phyloP scores from a whole-genome alignment of 2,329 filamentous ascomycete genomes.

The Fusarium caatingaense region DNA sequence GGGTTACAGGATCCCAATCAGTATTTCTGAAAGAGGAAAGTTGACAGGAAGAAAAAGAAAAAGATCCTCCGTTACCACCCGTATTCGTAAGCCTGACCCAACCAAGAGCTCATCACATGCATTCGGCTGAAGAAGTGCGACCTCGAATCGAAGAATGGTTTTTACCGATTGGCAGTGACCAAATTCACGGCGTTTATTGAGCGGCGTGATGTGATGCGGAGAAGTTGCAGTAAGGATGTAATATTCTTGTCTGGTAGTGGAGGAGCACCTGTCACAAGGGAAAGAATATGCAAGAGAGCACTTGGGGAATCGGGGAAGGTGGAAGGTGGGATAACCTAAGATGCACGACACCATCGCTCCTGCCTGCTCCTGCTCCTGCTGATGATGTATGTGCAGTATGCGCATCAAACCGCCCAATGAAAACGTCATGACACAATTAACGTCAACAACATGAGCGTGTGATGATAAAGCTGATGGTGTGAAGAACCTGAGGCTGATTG shows the following conservation, averaged over 20 bases:
- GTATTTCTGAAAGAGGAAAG: slow-evolving; percentile 25
- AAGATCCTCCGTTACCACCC: slow-evolving; percentile 23
- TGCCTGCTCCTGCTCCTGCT: slow-evolving; percentile 24
- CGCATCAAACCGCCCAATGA: slow-evolving; percentile 27
- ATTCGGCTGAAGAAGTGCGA: slow-evolving; percentile 9
- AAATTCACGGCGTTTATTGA: slow-evolving; percentile 33
- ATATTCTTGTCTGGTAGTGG: slow-evolving; percentile 15
- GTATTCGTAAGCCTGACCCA: slow-evolving; percentile 31
- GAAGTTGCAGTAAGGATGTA: slow-evolving; percentile 18
- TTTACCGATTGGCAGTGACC: slow-evolving; percentile 26
- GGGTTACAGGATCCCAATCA: slow-evolving; percentile 22
- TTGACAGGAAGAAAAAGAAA: slow-evolving; percentile 23
- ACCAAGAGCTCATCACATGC: slow-evolving; percentile 30
- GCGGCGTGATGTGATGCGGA: slow-evolving; percentile 35
- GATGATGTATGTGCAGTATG: slow-evolving; percentile 37
- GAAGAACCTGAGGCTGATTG: slow-evolving; percentile 39
- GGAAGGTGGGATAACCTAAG: slow-evolving; percentile 29
- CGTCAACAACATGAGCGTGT: slow-evolving; percentile 29
- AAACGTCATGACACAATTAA: slow-evolving; percentile 3
- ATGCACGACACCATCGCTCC: slow-evolving; percentile 37
- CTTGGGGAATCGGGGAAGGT: slow-evolving; percentile 18
- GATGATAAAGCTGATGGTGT: slow-evolving; percentile 35
- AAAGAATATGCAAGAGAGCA: slow-evolving; percentile 37
- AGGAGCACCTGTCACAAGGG: slow-evolving; percentile 41
- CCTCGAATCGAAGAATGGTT: slow-evolving; percentile 13